Base-by-base conservation (phyloP, 805 yeast species). In the Lachancea sp. region DNA sequence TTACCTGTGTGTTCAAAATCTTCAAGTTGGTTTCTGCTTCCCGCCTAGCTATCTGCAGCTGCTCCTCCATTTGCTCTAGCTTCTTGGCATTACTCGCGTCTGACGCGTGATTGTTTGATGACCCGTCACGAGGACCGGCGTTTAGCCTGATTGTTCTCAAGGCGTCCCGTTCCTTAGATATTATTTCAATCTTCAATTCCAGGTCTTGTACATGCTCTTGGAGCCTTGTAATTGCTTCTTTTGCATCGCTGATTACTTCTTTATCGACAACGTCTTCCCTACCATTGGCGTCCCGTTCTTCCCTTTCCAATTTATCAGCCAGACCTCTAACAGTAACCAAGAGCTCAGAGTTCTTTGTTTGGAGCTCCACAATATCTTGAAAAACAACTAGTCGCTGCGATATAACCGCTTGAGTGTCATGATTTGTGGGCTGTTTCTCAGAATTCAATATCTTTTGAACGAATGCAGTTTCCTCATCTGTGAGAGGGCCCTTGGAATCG, bases 361-460 rank as follows among this genome's bases (percentile, higher is more conserved):
- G 85, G 42, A 91, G 67, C 40, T 85, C 95, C 11, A 73, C 68
- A 12, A 85, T 73, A 55, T 74, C 75, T 36, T 73, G 75, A 65
- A 90, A 91, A 8, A 78, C 74, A 0, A 87, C 81, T 35, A 93
- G 68, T 48, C 95, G 72, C 44, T 84, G 83, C 9, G 88, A 71
- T 19, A 91, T 86, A 32, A 89, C 59, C 27, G 57, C 60, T 53
- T 84, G 91, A 0, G 95, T 81, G 57, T 87, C 96, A 2, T 81
- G 73, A 47, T 73, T 79, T 30, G 59, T 52, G 13, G 52, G 40
- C 3, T 52, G 56, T 16, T 57, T 59, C 4, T 64, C 65, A 36
- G 68, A 70, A 15, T 49, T 52, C 3, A 64, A 42, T 33, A 88
- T 68, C 41, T 72, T 74, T 18, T 77, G 78, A 20, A 89, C 72